These are phyloP conservation scores for Cynanchum wilfordii DNA, from an alignment of 257 asterid genomes.

Conservation along the genomic window DNA sequence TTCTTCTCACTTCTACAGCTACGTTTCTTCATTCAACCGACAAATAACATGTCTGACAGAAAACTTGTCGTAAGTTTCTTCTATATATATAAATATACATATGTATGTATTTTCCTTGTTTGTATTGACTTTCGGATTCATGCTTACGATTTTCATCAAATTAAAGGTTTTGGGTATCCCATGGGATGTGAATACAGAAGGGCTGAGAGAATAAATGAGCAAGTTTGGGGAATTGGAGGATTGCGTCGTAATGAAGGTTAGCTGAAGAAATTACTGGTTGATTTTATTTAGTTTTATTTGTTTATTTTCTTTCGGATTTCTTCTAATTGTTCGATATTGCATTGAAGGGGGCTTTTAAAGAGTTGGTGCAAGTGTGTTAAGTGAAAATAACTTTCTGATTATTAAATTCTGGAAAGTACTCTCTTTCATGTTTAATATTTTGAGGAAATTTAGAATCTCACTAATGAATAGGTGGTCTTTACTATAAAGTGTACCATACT, in stretches of 20 bases:
- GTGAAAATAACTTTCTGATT: too few relatives aligned
- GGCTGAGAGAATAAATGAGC: conserved; percentile 87
- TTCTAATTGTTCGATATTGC: not conserved
- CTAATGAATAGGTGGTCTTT: too few relatives aligned
- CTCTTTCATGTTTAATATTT: too few relatives aligned
- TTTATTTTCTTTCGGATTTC: not conserved
- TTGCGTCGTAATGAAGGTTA: conserved; percentile 95
- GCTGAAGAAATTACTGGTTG: conserved; percentile 8
- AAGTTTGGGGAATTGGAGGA: conserved; percentile 95
- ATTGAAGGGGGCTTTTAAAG: not conserved
- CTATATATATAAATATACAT: not conserved
- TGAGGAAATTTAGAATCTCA: too few relatives aligned
- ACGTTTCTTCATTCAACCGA: conserved; percentile 1
- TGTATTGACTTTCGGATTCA: not conserved
- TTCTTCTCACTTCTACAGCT: conserved; percentile 9
- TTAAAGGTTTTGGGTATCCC: conserved; percentile 94
- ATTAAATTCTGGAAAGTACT: too few relatives aligned
- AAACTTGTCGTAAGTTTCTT: conserved; percentile 79
- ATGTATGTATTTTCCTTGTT: too few relatives aligned
- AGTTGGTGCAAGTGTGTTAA: too few relatives aligned
- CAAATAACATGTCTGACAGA: conserved; percentile 62
- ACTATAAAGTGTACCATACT: too few relatives aligned
- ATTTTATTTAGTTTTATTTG: not conserved
- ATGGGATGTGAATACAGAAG: conserved; percentile 96
- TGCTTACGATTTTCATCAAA: conserved; percentile 8